Conservation (phyloP, 1,284 basidiomycete species). For the Ustilago nuda region DNA sequence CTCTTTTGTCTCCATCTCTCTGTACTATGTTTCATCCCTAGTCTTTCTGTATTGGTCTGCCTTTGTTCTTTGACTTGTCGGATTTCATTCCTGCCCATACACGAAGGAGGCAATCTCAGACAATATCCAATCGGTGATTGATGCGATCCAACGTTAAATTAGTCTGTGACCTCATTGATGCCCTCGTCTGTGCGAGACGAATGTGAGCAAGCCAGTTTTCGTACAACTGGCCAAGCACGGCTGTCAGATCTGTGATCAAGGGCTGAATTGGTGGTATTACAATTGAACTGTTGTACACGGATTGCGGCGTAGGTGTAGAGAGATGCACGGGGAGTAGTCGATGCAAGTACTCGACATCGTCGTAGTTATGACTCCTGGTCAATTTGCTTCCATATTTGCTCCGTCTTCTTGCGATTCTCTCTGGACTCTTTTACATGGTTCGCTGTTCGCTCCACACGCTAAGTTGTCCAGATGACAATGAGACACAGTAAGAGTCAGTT, state of each 20-base stretch:
- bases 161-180: too few relatives aligned
- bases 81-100: neutral
- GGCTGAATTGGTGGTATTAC: constrained; percentile 10
- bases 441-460: constrained; percentile 45
- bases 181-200: neutral
- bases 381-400: constrained; percentile 53
- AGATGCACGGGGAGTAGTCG: neutral
- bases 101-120: neutral
- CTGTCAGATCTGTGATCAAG: neutral
- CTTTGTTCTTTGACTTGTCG: neutral
- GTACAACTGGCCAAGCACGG: neutral
- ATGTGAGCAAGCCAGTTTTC: neutral
- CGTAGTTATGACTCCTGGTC: constrained; percentile 38
- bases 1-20: constrained; percentile 1
- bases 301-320: neutral
- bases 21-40: neutral
- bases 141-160: too few relatives aligned
- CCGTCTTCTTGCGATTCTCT: constrained; percentile 45
- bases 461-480: neutral
- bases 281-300: constrained; percentile 18
- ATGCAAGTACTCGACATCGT: neutral
- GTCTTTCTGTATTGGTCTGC: neutral
- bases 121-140: neutral
- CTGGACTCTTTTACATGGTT: constrained; percentile 38
- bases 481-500: neutral